phyloP scores from a whole-genome alignment of 805 yeast species.

The Saturnispora sanitii region DNA sequence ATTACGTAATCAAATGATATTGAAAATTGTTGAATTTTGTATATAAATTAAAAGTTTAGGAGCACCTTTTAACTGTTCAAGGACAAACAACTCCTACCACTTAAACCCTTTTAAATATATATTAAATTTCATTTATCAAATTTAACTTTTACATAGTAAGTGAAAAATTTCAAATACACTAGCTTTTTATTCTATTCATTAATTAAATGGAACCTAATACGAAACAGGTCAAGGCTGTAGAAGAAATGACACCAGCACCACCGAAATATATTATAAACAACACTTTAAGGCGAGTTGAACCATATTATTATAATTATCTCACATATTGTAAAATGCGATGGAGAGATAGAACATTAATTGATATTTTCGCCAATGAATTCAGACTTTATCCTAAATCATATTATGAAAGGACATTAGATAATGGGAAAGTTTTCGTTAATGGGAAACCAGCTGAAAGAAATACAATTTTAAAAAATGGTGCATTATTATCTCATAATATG shows the following conservation, averaged over 20 bases:
- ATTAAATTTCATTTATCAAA: neutral
- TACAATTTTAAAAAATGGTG: constrained; percentile 69
- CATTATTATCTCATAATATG: constrained; percentile 62
- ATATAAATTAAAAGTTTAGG: too few species aligned
- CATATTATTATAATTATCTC: constrained; percentile 81
- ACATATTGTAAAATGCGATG: constrained; percentile 89
- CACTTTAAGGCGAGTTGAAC: constrained; percentile 60
- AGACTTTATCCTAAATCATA: constrained; percentile 64
- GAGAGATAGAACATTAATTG: constrained; percentile 74
- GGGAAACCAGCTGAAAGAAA: constrained; percentile 53
- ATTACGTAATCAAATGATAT: neutral
- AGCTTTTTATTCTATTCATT: neutral
- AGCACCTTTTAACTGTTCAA: too few species aligned
- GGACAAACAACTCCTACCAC: too few species aligned
- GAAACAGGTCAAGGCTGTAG: constrained; percentile 4
- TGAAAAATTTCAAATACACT: neutral
- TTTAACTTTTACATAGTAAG: neutral
- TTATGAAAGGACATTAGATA: constrained; percentile 43
- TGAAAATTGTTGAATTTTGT: neutral
- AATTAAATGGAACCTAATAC: constrained; percentile 2
- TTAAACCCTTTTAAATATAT: neutral
- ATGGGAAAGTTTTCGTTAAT: constrained; percentile 72
- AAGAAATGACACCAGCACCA: constrained; percentile 15
- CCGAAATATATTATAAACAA: constrained; percentile 44
- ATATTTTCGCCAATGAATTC: constrained; percentile 77